These are phyloP conservation scores for Metschnikowia orientalis DNA, from an alignment of 805 yeast genomes.

Conservation along the genomic window DNA sequence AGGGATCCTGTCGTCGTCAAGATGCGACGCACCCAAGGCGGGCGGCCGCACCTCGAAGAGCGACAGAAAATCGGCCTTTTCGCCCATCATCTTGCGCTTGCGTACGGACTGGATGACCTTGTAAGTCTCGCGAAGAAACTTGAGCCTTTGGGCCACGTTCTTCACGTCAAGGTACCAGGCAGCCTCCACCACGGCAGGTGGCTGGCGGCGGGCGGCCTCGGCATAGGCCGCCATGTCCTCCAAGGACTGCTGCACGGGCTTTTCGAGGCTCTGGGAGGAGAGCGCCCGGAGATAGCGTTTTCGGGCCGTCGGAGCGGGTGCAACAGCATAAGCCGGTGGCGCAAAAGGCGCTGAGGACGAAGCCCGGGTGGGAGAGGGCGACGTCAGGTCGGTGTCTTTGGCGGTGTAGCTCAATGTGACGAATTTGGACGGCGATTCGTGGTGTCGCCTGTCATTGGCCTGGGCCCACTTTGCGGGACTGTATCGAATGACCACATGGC, in stretches of 20 bases:
- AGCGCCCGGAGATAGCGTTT: conserved; percentile 8
- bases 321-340: conserved; percentile 3
- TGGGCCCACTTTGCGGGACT: conserved; percentile 16
- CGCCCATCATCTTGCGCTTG: conserved; percentile 17
- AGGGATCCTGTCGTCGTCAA: conserved; percentile 15
- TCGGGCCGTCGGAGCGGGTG: conserved; percentile 7
- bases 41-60: conserved; percentile 10
- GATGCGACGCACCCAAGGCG: conserved; percentile 12
- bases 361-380: conserved; percentile 2
- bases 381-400: conserved; percentile 1
- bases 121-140: conserved; percentile 17
- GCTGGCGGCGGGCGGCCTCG: neutral
- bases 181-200: conserved; percentile 6
- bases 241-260: conserved; percentile 14
- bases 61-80: conserved; percentile 16
- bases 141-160: conserved; percentile 18
- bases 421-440: conserved; percentile 8
- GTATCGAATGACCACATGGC: conserved; percentile 14
- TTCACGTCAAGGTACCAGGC: conserved; percentile 16
- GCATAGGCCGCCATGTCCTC: conserved; percentile 8
- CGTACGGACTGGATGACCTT: conserved; percentile 19
- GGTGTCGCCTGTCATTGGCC: conserved; percentile 2
- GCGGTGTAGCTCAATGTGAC: conserved; percentile 9
- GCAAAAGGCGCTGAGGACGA: neutral
- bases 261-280: conserved; percentile 9